These are phyloP conservation scores for Rosa rugosa DNA, from an alignment of 306 rosid species.

Conservation along the genomic window DNA sequence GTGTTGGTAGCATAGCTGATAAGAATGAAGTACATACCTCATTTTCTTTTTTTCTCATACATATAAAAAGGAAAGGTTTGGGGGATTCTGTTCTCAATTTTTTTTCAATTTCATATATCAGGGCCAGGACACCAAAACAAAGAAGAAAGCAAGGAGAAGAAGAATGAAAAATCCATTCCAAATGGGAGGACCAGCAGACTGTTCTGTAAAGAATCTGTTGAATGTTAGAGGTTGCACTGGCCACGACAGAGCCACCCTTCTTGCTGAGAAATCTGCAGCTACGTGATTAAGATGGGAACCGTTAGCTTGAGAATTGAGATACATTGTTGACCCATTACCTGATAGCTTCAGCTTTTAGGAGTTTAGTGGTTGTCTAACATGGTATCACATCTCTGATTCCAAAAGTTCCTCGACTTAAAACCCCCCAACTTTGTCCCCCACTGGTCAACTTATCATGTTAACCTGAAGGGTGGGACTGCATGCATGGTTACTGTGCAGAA, in stretches of 20 bases:
- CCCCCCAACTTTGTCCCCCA: neutral
- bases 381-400: constrained; percentile 4
- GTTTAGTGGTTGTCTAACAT: constrained; percentile 9
- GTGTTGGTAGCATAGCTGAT: constrained; percentile 9
- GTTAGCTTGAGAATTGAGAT: constrained; percentile 8
- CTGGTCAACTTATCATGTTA: neutral
- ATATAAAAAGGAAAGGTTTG: neutral
- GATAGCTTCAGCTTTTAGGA: neutral
- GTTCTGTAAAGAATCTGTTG: constrained; percentile 47
- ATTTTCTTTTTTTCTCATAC: neutral
- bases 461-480: neutral
- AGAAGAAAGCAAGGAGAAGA: constrained; percentile 38
- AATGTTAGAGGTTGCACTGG: constrained; percentile 40
- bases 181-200: constrained; percentile 27
- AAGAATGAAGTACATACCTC: neutral
- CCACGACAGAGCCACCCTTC: constrained; percentile 30
- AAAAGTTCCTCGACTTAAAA: neutral
- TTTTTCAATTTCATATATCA: constrained; percentile 4
- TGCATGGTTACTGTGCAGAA: neutral
- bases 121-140: constrained; percentile 31
- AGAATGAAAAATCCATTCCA: constrained; percentile 34
- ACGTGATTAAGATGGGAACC: constrained; percentile 25
- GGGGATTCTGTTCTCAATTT: neutral
- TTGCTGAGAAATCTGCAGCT: constrained; percentile 35
- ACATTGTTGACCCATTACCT: constrained; percentile 11